A percentile compares a stretch with the other conserved stretches of the same genome.
These are phyloP conservation scores for Coleophoma eucalyptorum DNA, from an alignment of 2,329 filamentous ascomycete genomes.

Conservation along the genomic window DNA sequence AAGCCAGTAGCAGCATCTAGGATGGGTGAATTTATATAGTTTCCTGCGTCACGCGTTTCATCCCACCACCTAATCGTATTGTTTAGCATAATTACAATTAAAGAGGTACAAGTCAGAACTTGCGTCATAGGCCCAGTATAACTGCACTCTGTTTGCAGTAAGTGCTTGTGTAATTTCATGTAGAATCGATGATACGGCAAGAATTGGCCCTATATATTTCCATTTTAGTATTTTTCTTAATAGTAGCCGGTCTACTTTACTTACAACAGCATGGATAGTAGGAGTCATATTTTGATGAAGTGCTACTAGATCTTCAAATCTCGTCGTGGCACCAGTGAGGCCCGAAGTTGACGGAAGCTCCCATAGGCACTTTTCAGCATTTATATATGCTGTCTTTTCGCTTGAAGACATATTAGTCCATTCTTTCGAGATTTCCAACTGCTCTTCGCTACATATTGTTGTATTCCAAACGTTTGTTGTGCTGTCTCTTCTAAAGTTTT, in stretches of 20 bases:
- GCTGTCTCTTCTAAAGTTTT: background rate
- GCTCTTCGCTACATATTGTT: background rate
- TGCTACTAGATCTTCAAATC: background rate
- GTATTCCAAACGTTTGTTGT: background rate
- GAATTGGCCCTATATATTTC: background rate
- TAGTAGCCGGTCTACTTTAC: background rate
- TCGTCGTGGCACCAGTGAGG: background rate
- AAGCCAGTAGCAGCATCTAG: constrained; percentile 1
- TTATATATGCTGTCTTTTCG: background rate
- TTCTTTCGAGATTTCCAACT: background rate
- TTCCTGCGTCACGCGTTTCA: background rate
- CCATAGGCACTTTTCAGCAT: background rate
- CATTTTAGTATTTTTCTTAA: background rate
- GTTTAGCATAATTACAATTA: background rate
- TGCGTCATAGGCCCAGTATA: background rate
- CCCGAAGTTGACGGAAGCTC: background rate
- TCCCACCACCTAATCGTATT: background rate
- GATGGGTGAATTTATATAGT: constrained; percentile 1
- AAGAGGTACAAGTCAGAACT: background rate
- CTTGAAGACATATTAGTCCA: background rate
- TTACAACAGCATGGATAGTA: background rate
- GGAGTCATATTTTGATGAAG: background rate
- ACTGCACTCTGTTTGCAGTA: background rate
- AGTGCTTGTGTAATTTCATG: background rate
- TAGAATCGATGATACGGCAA: background rate